Base-by-base conservation (phyloP, 2,329 filamentous ascomycete species). In the Aphanoascus verrucosus region DNA sequence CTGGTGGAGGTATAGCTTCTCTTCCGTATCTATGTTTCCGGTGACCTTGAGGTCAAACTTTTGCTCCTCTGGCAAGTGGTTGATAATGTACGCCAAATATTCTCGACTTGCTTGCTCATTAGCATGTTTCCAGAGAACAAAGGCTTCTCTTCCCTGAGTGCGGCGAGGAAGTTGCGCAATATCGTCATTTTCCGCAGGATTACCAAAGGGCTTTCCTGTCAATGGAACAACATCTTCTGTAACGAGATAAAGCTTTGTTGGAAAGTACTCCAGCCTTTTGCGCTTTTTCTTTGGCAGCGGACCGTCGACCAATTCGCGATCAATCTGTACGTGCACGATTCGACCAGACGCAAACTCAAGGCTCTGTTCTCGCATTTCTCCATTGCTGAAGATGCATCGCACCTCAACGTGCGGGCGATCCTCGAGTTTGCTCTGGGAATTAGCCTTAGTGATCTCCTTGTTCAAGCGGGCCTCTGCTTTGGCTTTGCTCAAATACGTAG, bases 291-390 rank as follows among this genome's bases (percentile, higher is more conserved):
- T 50, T 2, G 17, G 40, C 6, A 45, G n/a, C 14, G 19, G 14
- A 1, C 34, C 35, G 35, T 57, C 48, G 14, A 52, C 17, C 9
- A 56, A 9, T 20, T 56, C 54, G 5, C 44, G 47, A 15, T 56
- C 52, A 14, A 58, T 44, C 4, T 44, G 37, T 11, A 56, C 38
- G 6, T 44, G 42, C 3, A 55, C 41, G 2, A 14, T 46, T 5
- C 54, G 54, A 15, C 56, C 56, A 14, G 56, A 49, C n/a, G 37
- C 47, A 34, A 58, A 51, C 11, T 52, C 48, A 5, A 58, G 19
- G 12, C 17, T 19, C 42, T 58, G 56, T 19, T 46, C 51, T 5
- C 40, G 42, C 5, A 52, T 15, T 23, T 43, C 41, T 9, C 34
- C 50, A 19, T 58, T 44, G 43, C 55, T 31, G 12, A 58, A 32